phyloP scores from a whole-genome alignment of 2,329 filamentous ascomycete genomes.

The Pseudogymnoascus sp. region DNA sequence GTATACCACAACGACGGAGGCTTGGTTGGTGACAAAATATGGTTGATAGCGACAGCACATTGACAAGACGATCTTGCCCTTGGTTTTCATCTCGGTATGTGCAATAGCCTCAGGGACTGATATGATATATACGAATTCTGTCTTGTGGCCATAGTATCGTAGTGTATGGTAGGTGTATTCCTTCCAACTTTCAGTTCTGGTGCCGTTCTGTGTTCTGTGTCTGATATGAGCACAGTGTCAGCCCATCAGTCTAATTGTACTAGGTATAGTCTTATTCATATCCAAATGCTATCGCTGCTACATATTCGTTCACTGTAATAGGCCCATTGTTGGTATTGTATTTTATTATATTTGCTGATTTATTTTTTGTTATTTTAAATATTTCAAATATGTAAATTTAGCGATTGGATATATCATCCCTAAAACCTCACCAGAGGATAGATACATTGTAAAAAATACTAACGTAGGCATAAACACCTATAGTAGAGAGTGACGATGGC shows the following conservation, averaged over 20 bases:
- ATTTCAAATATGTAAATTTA: slow-evolving; percentile 1
- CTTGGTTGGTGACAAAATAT: background rate
- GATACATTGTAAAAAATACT: background rate
- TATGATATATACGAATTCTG: no score
- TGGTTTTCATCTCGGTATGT: no score
- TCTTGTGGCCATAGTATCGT: no score
- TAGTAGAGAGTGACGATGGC: slow-evolving; percentile 5
- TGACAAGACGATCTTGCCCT: no score
- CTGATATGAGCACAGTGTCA: no score
- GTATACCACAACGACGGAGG: background rate
- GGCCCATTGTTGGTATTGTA: background rate
- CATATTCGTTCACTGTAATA: background rate
- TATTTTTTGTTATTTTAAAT: background rate
- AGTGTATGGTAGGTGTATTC: no score
- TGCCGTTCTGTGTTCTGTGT: no score
- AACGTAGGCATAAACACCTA: background rate
- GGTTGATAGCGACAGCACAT: no score
- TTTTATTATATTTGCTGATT: background rate
- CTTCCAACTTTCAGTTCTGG: no score
- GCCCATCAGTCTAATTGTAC: no score
- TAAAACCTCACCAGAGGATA: slow-evolving; percentile 3
- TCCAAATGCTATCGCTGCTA: background rate
- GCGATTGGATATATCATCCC: slow-evolving; percentile 1
- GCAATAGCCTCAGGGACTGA: no score
- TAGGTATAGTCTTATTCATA: no score